Conservation (phyloP, 2,329 filamentous ascomycete species). For the Dothistroma septosporum region DNA sequence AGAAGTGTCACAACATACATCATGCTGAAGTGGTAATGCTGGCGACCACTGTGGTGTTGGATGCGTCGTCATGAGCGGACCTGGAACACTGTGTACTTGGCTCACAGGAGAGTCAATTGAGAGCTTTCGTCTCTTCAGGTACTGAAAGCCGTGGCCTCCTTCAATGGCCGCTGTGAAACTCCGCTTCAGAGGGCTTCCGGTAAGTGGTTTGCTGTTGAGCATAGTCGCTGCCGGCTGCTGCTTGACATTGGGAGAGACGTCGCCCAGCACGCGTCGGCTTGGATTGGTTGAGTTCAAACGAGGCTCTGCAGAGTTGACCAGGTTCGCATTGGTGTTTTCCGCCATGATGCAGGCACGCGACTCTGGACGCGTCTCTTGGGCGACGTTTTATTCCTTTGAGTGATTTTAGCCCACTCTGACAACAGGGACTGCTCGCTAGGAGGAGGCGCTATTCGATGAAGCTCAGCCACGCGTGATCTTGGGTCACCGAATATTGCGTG, state of each 20-base stretch:
- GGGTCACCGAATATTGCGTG: not conserved
- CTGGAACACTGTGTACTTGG: conserved; percentile 1
- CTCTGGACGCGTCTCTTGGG: conserved; percentile 12
- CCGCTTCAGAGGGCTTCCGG: conserved; percentile 34
- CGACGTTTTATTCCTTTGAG: not conserved
- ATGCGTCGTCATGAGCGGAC: not conserved
- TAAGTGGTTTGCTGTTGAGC: conserved; percentile 22
- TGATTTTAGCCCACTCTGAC: not conserved
- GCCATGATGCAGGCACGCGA: conserved; percentile 23
- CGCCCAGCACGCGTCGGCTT: conserved; percentile 27
- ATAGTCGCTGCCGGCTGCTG: conserved; percentile 10
- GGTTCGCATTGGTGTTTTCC: not conserved
- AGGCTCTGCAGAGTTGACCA: conserved; percentile 2
- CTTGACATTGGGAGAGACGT: conserved; percentile 33
- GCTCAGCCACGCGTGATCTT: not conserved
- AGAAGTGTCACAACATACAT: not conserved
- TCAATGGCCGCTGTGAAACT: conserved; percentile 31
- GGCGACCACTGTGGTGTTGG: not conserved
- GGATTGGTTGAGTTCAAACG: conserved; percentile 9
- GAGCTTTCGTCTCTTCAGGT: conserved; percentile 32
- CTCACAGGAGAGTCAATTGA: conserved; percentile 13
- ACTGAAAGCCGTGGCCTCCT: conserved; percentile 32
- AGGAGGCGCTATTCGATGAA: not conserved
- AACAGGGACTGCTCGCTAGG: not conserved
- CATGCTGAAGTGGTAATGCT: not conserved